Evolutionary conservation across 2,329 filamentous ascomycete species (phyloP).

Genomic region (Trichoderma guizhouense): DNA sequence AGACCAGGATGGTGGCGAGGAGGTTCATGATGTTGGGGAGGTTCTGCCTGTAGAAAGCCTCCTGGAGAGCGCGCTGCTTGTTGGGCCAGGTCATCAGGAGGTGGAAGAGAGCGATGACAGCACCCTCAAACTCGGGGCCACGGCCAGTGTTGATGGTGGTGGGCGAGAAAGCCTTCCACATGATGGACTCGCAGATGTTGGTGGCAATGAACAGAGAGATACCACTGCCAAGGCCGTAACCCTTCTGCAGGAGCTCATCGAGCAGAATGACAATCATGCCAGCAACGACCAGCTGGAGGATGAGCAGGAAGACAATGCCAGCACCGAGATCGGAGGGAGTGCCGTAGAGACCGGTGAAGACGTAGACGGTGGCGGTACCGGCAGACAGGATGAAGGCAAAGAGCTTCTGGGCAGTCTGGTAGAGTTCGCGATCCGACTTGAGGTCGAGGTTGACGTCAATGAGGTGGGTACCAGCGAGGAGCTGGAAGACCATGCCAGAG

Average conservation of each 20-base stretch:
- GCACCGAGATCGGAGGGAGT: conserved; percentile 94
- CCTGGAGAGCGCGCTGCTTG: conserved; percentile 97
- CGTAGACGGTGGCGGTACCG: conserved; percentile 96
- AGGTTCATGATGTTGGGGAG: conserved; percentile 99
- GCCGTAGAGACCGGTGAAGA: conserved; percentile 96
- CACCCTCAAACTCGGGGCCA: conserved; percentile 98
- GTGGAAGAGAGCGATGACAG: conserved; percentile 96
- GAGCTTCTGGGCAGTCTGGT: conserved; percentile 99
- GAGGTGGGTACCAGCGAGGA: conserved; percentile 97
- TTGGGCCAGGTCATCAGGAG: conserved; percentile 97
- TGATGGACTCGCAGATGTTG: conserved; percentile 99
- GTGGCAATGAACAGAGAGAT: conserved; percentile 99
- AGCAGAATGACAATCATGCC: conserved; percentile 98
- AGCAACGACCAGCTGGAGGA: conserved; percentile 95
- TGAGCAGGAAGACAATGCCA: conserved; percentile 96
- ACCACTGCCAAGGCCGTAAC: conserved; percentile 95
- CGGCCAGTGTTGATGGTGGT: conserved; percentile 99
- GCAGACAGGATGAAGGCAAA: conserved; percentile 97
- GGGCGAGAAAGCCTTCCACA: conserved; percentile 99
- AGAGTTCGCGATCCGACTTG: conserved; percentile 98
- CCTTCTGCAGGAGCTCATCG: conserved; percentile 98
- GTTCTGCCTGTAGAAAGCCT: conserved; percentile 99
- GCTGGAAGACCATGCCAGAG: conserved; percentile 99
- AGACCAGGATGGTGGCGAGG: conserved; percentile 85
- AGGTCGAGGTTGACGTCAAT: conserved; percentile 99